Conservation (phyloP, 176 grass and related monocot genomes). For the Triticum aestivum region IWGSC_CS_RefSeq_v2.1 NC_057798.1:208995607-208996106, state of each 20-base stretch:
- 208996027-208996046: background rate
- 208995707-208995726: background rate
- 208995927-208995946: background rate
- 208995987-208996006: background rate
- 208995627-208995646: slow-evolving; percentile 9
- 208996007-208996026: background rate
- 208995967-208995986: background rate
- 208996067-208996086: background rate
- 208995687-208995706: background rate
- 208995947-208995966: background rate
- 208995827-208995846: background rate
- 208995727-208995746: background rate
- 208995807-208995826: background rate
- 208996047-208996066: background rate
- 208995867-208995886: background rate
- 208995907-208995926: background rate
- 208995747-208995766: background rate
- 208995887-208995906: background rate
- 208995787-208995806: background rate
- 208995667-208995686: background rate
- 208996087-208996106: background rate
- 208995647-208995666: slow-evolving; percentile 56
- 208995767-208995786: background rate
- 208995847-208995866: background rate
- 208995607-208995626: slow-evolving; percentile 54